phyloP scores from a whole-genome alignment of 2,329 filamentous ascomycete species.

The Colletotrichum camelliae region DNA sequence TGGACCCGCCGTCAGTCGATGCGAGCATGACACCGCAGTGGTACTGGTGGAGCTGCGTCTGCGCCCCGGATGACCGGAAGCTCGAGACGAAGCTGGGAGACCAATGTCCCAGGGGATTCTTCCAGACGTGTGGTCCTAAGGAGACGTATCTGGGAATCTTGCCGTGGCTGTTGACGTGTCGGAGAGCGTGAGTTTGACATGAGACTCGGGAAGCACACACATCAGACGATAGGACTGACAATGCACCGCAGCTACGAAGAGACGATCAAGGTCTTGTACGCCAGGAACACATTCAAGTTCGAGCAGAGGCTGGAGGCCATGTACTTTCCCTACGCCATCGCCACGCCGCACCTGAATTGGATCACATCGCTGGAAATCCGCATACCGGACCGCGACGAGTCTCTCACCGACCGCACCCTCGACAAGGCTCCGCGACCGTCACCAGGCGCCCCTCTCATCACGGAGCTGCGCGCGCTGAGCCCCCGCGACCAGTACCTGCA shows the following conservation, averaged over 20 bases:
- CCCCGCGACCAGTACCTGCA: conserved; percentile 10
- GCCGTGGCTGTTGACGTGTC: conserved; percentile 19
- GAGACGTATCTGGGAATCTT: conserved; percentile 18
- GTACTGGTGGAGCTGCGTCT: conserved; percentile 25
- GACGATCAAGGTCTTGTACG: conserved; percentile 21
- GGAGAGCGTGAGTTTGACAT: conserved; percentile 18
- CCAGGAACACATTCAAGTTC: conserved; percentile 22
- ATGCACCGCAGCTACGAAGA: conserved; percentile 17
- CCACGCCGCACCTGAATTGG: conserved; percentile 4
- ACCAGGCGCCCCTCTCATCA: not conserved
- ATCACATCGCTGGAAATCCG: conserved; percentile 23
- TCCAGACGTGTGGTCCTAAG: conserved; percentile 13
- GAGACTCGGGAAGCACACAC: not conserved
- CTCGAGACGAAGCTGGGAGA: conserved; percentile 17
- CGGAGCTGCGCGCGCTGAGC: not conserved
- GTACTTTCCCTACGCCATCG: conserved; percentile 14
- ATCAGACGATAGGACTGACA: conserved; percentile 1
- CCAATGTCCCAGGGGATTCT: conserved; percentile 21
- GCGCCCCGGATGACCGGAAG: conserved; percentile 12
- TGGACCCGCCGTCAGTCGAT: conserved; percentile 19
- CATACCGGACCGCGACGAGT: conserved; percentile 20
- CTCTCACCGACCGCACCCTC: conserved; percentile 9
- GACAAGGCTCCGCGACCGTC: conserved; percentile 7
- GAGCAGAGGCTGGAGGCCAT: conserved; percentile 21
- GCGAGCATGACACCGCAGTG: conserved; percentile 15